Evolutionary conservation across 352 stramenopile species (phyloP).

Genomic region (Peronosclerospora sorghi): DNA sequence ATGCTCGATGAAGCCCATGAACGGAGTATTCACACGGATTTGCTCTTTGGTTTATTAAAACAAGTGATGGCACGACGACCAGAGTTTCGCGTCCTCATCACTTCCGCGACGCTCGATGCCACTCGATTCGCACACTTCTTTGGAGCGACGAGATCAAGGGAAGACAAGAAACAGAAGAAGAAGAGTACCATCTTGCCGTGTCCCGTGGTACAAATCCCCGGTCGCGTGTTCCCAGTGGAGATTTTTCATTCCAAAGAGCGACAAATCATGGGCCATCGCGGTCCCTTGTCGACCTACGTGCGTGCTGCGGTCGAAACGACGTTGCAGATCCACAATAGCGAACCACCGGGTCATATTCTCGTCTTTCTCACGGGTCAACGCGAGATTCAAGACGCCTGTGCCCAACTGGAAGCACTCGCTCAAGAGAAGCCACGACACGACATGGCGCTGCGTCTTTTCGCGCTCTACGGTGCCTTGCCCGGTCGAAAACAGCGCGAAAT

Average conservation of each 20-base stretch:
- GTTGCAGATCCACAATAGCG: conserved; percentile 60
- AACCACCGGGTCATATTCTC: conserved; percentile 83
- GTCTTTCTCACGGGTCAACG: conserved; percentile 92
- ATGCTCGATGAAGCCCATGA: conserved; percentile 98
- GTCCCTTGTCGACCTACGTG: conserved; percentile 56
- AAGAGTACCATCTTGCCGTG: conserved; percentile 22
- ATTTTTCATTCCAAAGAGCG: conserved; percentile 88
- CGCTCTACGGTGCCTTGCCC: conserved; percentile 94
- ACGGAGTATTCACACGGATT: conserved; percentile 95
- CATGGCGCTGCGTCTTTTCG: conserved; percentile 66
- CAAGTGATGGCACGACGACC: conserved; percentile 46
- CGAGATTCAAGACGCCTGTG: conserved; percentile 87
- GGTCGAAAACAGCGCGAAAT: conserved; percentile 88
- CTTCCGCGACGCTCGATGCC: conserved; percentile 86
- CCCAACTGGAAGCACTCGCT: conserved; percentile 65
- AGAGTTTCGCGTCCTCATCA: conserved; percentile 90
- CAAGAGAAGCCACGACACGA: conserved; percentile 5
- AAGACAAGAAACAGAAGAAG: conserved; percentile 2
- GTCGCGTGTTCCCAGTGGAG: conserved; percentile 87
- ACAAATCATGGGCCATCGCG: conserved; percentile 62
- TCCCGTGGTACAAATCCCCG: conserved; percentile 85
- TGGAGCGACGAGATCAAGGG: conserved; percentile 1
- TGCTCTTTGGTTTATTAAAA: conserved; percentile 93
- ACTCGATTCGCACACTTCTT: conserved; percentile 87
- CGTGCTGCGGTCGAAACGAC: conserved; percentile 61